phyloP scores from a whole-genome alignment of 208 protist genomes.

The Kentomonas sorsogonicus region DNA sequence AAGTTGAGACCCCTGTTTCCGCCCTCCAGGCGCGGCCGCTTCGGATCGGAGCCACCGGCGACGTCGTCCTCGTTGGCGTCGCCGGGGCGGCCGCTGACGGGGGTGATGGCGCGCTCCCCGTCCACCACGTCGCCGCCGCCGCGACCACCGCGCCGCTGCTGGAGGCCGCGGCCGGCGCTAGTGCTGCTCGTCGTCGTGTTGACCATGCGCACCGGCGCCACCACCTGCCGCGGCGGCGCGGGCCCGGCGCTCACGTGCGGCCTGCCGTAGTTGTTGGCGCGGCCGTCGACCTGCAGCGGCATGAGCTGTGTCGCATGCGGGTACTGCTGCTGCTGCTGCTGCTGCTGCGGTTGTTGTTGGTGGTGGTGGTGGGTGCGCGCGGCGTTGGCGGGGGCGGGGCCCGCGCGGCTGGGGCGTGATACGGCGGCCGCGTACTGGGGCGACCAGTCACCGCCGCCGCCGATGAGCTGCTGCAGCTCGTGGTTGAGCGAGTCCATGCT shows the following conservation, averaged over 20 bases:
- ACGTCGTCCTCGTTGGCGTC: conserved; percentile 2
- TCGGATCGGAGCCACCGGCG: conserved; percentile 10
- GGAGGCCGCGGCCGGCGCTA: background rate
- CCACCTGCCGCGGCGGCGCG: conserved; percentile 33
- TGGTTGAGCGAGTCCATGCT: conserved; percentile 64
- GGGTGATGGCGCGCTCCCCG: conserved; percentile 34
- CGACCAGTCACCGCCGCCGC: conserved; percentile 28
- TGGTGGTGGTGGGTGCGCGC: conserved; percentile 4
- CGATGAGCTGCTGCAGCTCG: conserved; percentile 67
- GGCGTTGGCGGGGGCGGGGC: conserved; percentile 3
- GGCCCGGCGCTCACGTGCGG: conserved; percentile 46
- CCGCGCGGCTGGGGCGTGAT: conserved; percentile 11
- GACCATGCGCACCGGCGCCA: conserved; percentile 51
- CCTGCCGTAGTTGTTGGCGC: conserved; percentile 79
- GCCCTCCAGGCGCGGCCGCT: conserved; percentile 40
- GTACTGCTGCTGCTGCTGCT: conserved; percentile 4
- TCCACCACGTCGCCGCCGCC: conserved; percentile 29
- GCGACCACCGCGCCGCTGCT: background rate
- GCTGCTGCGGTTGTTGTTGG: conserved; percentile 7
- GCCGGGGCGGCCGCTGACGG: conserved; percentile 32
- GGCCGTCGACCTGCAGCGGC: conserved; percentile 65
- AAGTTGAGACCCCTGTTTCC: conserved; percentile 39
- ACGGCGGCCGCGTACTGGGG: conserved; percentile 21
- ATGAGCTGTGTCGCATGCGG: conserved; percentile 28
- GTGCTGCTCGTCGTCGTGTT: conserved; percentile 8